A percentile compares a stretch with the other conserved stretches of the same genome.
Evolutionary conservation across 2,329 filamentous ascomycete species (phyloP).

Genomic region (Coccinonectria pachysandricola): DNA sequence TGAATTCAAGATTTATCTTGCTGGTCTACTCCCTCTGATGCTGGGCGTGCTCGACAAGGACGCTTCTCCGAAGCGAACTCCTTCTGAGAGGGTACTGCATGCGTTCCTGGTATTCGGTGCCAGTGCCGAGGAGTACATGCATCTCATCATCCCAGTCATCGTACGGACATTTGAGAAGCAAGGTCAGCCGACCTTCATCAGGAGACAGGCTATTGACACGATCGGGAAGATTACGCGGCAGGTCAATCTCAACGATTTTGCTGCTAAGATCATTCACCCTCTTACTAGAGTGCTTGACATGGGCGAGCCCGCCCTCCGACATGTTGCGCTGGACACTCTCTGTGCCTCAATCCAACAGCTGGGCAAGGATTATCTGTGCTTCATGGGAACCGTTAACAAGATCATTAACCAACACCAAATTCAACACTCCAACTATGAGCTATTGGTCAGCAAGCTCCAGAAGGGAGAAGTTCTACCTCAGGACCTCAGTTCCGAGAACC

Average conservation of each 20-base stretch:
- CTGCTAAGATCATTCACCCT: constrained; percentile 91
- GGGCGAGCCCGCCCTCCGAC: constrained; percentile 61
- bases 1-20: constrained; percentile 95
- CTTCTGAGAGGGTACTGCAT: constrained; percentile 85
- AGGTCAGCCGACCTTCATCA: constrained; percentile 66
- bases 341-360: constrained; percentile 94
- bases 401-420: constrained; percentile 70
- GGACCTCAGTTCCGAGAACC: constrained; percentile 78
- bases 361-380: constrained; percentile 90
- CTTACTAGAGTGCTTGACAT: constrained; percentile 71
- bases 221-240: constrained; percentile 89
- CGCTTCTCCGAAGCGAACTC: constrained; percentile 58
- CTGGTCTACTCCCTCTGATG: constrained; percentile 83
- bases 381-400: constrained; percentile 88
- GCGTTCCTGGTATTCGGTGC: constrained; percentile 93
- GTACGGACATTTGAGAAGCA: constrained; percentile 89
- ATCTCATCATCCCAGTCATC: constrained; percentile 91
- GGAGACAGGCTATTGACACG: constrained; percentile 86
- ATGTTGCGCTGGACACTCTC: constrained; percentile 82
- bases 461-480: constrained; percentile 93
- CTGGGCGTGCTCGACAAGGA: constrained; percentile 88
- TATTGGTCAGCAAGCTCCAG: constrained; percentile 83
- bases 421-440: constrained; percentile 81
- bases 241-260: constrained; percentile 95
- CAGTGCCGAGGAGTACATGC: constrained; percentile 97